Percentiles rank a stretch among this genome's conserved stretches.
Evolutionary conservation across 2,329 filamentous ascomycete genomes (phyloP).

Genomic region (Dothideomycetes sp.): DNA sequence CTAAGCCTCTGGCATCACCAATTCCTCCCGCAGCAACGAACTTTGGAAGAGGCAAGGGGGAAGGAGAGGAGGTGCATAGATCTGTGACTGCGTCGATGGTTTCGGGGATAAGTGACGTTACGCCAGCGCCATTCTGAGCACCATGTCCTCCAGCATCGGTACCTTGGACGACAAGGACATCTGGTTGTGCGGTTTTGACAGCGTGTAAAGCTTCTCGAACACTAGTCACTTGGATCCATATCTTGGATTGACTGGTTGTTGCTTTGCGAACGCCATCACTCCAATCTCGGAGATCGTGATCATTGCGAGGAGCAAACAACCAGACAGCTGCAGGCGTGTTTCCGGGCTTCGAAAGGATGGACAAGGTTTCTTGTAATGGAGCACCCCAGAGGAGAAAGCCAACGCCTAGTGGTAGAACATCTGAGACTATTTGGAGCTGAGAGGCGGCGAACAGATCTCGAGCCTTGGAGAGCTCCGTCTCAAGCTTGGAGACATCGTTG

Average conservation of each 20-base stretch:
- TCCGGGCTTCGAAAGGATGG: conserved; percentile 37
- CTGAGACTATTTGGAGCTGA: not conserved
- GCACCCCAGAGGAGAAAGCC: conserved; percentile 50
- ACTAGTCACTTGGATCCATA: conserved; percentile 55
- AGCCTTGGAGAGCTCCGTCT: conserved; percentile 21
- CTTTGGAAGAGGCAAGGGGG: conserved; percentile 15
- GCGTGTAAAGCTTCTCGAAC: conserved; percentile 47
- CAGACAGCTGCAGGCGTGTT: conserved; percentile 53
- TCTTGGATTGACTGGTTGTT: conserved; percentile 31
- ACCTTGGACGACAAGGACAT: conserved; percentile 54
- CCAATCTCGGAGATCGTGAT: conserved; percentile 30
- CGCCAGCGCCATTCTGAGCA: conserved; percentile 43
- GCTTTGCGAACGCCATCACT: conserved; percentile 23
- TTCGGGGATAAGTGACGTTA: conserved; percentile 52
- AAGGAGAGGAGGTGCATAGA: conserved; percentile 16
- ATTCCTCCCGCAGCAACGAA: conserved; percentile 51
- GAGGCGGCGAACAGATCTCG: conserved; percentile 17
- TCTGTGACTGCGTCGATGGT: conserved; percentile 38
- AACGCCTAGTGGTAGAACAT: conserved; percentile 45
- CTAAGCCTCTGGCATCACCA: conserved; percentile 43
- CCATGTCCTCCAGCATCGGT: conserved; percentile 58
- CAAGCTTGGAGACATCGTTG: conserved; percentile 26
- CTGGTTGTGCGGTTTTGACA: conserved; percentile 36
- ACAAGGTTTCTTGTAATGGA: conserved; percentile 36
- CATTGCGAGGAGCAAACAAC: conserved; percentile 52